Conservation (phyloP, 2,329 filamentous ascomycete species). For the Clarireedia hainanense region DNA sequence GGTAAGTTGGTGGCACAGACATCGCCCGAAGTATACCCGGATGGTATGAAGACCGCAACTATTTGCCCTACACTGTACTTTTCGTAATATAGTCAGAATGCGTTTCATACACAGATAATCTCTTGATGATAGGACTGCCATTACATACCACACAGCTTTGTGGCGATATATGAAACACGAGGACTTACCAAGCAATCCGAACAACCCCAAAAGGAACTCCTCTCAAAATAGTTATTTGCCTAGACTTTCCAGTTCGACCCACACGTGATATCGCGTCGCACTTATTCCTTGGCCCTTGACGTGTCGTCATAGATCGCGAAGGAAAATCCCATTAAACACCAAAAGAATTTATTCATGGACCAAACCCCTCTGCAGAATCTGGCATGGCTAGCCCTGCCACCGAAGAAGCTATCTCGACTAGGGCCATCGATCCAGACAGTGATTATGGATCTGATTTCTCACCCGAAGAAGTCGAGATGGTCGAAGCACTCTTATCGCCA, state of each 20-base stretch:
- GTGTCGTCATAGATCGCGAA: not conserved
- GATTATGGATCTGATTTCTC: constrained; percentile 60
- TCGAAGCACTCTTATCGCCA: constrained; percentile 41
- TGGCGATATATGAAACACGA: too few relatives aligned
- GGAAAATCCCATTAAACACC: not conserved
- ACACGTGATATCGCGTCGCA: not conserved
- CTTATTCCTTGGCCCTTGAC: not conserved
- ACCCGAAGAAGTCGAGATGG: constrained; percentile 45
- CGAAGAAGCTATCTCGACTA: not conserved
- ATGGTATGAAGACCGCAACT: too few relatives aligned
- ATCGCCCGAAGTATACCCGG: too few relatives aligned
- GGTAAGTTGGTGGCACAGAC: too few relatives aligned
- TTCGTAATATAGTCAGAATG: too few relatives aligned
- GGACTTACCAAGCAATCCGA: too few relatives aligned
- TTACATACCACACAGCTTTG: too few relatives aligned
- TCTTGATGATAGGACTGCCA: too few relatives aligned
- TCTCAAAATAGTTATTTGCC: not conserved
- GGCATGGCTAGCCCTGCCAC: constrained; percentile 23
- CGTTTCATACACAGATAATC: too few relatives aligned
- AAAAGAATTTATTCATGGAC: constrained; percentile 9
- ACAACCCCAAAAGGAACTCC: too few relatives aligned
- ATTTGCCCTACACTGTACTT: too few relatives aligned
- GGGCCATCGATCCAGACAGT: constrained; percentile 31
- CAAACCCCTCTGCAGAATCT: constrained; percentile 1
- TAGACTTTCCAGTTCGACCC: not conserved